Evolutionary conservation across 345 rosid species (phyloP).

Genomic region (Mangifera indica): DNA sequence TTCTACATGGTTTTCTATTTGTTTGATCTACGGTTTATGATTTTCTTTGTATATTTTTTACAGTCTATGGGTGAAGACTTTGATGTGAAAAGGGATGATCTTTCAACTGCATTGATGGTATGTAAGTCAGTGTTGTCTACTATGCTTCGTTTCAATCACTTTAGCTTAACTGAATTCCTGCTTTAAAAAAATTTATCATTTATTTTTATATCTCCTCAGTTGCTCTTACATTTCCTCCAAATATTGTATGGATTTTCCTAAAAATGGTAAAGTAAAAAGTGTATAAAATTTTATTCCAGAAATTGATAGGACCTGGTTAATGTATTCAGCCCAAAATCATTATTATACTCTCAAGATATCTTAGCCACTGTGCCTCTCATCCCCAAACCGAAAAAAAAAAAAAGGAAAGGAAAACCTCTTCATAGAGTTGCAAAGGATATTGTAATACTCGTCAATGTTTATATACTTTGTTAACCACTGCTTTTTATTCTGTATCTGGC

Average conservation of each 20-base stretch:
- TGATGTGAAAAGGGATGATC: slow-evolving; percentile 65
- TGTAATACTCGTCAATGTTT: not conserved
- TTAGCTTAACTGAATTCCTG: not conserved
- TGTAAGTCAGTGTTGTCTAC: slow-evolving; percentile 22
- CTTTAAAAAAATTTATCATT: not conserved
- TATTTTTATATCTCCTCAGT: not conserved
- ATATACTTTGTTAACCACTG: not conserved
- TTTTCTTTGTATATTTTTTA: slow-evolving; percentile 14
- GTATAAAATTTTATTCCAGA: no score
- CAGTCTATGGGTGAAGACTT: slow-evolving; percentile 63
- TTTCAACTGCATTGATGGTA: slow-evolving; percentile 79
- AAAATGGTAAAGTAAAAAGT: not conserved
- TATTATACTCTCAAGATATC: not conserved
- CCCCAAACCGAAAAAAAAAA: not conserved
- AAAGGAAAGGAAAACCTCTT: not conserved
- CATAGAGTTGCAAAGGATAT: not conserved
- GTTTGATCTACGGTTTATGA: slow-evolving; percentile 18
- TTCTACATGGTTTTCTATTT: slow-evolving; percentile 11
- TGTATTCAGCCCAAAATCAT: no score
- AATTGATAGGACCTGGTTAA: not conserved
- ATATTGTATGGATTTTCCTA: not conserved
- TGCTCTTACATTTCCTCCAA: not conserved
- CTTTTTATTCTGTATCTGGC: not conserved
- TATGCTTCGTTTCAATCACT: slow-evolving; percentile 13
- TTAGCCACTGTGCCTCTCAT: no score